Evolutionary conservation across 1,284 basidiomycete genomes (phyloP).

Genomic region (Ceratobasidium sp.): DNA sequence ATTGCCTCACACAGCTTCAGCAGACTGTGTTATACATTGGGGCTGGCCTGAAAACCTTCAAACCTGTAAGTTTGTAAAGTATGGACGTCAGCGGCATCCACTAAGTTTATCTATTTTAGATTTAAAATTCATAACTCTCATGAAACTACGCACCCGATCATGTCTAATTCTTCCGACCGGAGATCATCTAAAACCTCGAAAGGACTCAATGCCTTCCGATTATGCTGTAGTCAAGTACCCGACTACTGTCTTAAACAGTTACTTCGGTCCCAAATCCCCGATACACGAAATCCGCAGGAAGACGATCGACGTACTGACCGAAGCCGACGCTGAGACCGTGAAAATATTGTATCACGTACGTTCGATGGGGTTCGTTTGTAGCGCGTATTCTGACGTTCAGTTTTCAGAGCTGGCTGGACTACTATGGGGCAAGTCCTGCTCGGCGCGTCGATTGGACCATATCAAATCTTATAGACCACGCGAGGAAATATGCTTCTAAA

Average conservation of each 20-base stretch:
- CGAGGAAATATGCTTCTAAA: conserved; percentile 4
- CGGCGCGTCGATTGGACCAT: neutral
- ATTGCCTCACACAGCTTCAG: neutral
- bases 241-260: neutral
- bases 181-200: neutral
- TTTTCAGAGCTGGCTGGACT: conserved; percentile 12
- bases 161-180: conserved; percentile 14
- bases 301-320: neutral
- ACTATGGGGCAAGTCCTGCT: neutral
- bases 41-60: neutral
- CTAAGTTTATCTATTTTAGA: neutral
- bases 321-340: neutral
- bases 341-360: conserved; percentile 3
- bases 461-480: neutral
- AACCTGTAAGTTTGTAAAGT: neutral
- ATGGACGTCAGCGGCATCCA: neutral
- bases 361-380: neutral
- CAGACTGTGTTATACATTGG: conserved; percentile 29
- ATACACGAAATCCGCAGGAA: neutral
- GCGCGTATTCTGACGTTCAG: neutral
- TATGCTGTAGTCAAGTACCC: conserved; percentile 14
- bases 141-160: neutral
- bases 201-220: neutral
- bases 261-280: conserved; percentile 12
- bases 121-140: neutral